Percentiles rank a stretch among this genome's conserved stretches.
These are phyloP conservation scores for Fusarium chaquense DNA, from an alignment of 2,329 filamentous ascomycete species.

Conservation along the genomic window DNA sequence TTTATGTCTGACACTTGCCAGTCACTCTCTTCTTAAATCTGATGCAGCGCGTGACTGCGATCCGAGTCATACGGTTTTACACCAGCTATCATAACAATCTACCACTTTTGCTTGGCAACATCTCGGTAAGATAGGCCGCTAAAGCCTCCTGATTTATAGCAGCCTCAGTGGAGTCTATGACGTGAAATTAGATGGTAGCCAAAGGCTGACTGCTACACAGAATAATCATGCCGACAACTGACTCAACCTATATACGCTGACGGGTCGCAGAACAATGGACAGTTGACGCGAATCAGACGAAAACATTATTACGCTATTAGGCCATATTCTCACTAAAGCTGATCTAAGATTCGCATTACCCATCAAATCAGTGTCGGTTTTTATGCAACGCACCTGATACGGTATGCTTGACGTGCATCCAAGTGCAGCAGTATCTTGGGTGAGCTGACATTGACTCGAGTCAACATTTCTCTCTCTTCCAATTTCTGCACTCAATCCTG, in stretches of 20 bases:
- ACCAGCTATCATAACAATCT: not conserved
- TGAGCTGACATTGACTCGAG: not conserved
- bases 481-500: not conserved
- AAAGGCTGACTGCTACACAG: not conserved
- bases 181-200: not conserved
- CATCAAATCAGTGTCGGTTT: no score
- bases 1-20: not conserved
- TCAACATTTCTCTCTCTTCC: not conserved
- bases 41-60: not conserved
- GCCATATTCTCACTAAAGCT: no score
- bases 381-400: no score
- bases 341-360: no score
- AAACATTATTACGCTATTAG: no score
- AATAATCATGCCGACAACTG: not conserved
- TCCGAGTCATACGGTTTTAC: slow-evolving; percentile 43
- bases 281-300: no score
- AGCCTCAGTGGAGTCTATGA: not conserved
- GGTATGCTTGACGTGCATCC: not conserved
- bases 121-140: not conserved
- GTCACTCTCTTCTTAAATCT: fast-evolving
- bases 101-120: not conserved
- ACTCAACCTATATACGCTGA: no score
- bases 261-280: no score
- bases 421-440: not conserved
- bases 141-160: not conserved